phyloP scores from a whole-genome alignment of 208 protist genomes.

The Tritrichomonas foetus region DNA sequence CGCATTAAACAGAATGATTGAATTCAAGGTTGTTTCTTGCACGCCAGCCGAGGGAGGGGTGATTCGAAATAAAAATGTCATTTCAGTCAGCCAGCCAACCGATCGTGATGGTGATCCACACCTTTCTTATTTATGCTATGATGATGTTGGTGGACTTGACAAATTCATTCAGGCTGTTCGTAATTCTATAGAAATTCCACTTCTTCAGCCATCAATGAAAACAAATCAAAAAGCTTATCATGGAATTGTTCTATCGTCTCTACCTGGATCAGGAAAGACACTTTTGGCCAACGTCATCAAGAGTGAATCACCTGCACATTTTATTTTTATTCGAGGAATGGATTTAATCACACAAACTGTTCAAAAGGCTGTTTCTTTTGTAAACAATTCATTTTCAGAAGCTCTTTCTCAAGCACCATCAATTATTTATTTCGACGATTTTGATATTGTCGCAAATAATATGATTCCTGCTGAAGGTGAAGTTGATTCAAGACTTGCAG shows the following conservation, averaged over 20 bases:
- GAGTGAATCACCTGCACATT: neutral
- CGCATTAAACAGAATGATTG: neutral
- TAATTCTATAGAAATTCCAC: neutral
- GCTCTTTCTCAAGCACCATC: neutral
- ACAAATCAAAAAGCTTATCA: neutral
- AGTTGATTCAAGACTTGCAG: neutral
- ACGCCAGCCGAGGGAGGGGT: neutral
- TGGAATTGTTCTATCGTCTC: neutral
- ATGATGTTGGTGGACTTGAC: neutral
- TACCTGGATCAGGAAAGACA: neutral
- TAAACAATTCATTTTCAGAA: neutral
- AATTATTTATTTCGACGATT: neutral
- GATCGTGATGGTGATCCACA: constrained; percentile 72
- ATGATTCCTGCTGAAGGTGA: neutral
- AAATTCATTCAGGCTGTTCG: neutral
- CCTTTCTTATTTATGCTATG: neutral
- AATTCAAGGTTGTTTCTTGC: neutral
- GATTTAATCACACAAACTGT: neutral
- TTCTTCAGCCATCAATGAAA: neutral
- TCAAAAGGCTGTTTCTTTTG: neutral
- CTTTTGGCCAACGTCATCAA: neutral
- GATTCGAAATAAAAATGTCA: neutral
- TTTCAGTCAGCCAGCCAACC: neutral
- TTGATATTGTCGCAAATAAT: neutral
- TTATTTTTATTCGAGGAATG: neutral